These are phyloP conservation scores for Flaveria linearis DNA, from an alignment of 129 eudicot species.

Conservation along the genomic window DNA sequence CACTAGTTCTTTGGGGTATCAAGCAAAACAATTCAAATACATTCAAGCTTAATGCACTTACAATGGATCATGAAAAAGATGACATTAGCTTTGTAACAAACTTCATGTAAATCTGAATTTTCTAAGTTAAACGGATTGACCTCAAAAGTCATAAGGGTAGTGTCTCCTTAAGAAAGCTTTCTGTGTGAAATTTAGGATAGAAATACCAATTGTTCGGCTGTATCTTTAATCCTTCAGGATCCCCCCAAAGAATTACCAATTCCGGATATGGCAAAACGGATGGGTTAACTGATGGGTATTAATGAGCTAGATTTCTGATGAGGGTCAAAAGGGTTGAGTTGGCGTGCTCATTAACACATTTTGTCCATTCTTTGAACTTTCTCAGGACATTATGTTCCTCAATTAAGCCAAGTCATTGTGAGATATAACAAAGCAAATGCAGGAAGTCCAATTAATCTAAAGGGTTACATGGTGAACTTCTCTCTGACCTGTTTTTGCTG, in stretches of 20 bases:
- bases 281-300: background rate
- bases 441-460: conserved; percentile 55
- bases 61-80: background rate
- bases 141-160: background rate
- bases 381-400: conserved; percentile 95
- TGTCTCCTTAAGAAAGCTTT: too few relatives aligned
- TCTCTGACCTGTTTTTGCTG: background rate
- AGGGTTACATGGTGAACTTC: conserved; percentile 76
- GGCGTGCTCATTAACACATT: background rate
- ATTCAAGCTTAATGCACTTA: background rate
- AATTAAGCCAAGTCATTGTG: conserved; percentile 86
- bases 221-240: background rate
- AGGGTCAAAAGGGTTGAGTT: too few relatives aligned
- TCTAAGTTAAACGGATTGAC: background rate
- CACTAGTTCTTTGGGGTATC: background rate
- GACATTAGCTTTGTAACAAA: background rate
- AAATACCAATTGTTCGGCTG: background rate
- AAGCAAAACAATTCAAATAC: background rate
- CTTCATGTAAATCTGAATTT: background rate
- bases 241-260: background rate
- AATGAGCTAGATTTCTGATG: background rate
- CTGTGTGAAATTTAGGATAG: too few relatives aligned
- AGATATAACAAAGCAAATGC: conserved; percentile 47
- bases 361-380: conserved; percentile 1
- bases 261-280: background rate